Base-by-base conservation (phyloP, 1,284 basidiomycete species). In the Agroathelia rolfsii region DNA sequence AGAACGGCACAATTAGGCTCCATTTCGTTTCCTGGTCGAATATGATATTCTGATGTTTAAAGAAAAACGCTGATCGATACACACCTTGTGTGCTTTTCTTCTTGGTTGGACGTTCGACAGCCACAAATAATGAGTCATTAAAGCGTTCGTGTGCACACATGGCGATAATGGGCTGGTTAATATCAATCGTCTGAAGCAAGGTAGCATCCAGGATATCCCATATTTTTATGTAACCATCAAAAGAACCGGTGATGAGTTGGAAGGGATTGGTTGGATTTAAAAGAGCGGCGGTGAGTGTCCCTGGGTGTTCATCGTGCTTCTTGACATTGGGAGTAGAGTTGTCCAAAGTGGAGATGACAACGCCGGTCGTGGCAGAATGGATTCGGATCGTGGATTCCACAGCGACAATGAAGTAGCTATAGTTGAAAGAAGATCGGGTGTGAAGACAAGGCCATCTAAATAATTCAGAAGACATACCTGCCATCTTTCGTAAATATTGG, bases 131-230 rank as follows among this genome's bases (percentile, higher is more conserved):
- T 24, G 64, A 61, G 41, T 79, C 78, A 44, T 69, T 73, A 52
- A 76, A 69, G 37, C 63, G 64, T 38, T 75, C 66, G 51, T 87
- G 79, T 2, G 72, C 71, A 36, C 77, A 75, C 42, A 93, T 60
- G 43, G 76, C 71, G 36, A 76, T 69, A 42, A 95, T 79, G 4
- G 87, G 75, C 38, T 81, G 72, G 25, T 66, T 69, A 26, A 86
- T 49, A 38, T 72, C 63, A 36, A 93, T 70, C 1, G 78, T 83
- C 41, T 80, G 76, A 35, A 96, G 62, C 10, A 95, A 60, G 3
- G 70, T 64, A 1, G 81, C 92, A 42, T 96, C 92, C 32, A 94
- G 62, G 53, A 86, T 94, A 59, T 97, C 90, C 94, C 94, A 97
- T 8, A 94, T 62, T 52, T 87, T 78, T 43, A 97, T 58, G 16